Percentiles rank a stretch among this genome's conserved stretches.
Evolutionary conservation across 2,329 filamentous ascomycete genomes (phyloP).

Genomic region (Blastomyces silverae): DNA sequence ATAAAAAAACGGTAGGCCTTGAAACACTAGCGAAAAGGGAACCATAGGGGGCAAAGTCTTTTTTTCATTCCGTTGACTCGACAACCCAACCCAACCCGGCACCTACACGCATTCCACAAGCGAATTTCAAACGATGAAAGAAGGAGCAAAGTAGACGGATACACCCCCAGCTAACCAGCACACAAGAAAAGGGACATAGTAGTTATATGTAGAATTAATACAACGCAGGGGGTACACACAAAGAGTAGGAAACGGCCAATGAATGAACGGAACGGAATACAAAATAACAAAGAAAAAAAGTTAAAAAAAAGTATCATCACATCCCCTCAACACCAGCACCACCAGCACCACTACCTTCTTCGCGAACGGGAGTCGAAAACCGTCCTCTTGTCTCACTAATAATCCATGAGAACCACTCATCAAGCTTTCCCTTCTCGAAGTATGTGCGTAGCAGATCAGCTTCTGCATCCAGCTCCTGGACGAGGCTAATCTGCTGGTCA

Average conservation of each 20-base stretch:
- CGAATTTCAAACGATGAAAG: neutral
- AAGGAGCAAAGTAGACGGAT: neutral
- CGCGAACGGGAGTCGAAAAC: neutral
- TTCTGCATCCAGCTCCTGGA: slow-evolving; percentile 66
- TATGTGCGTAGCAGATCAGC: slow-evolving; percentile 58
- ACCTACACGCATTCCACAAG: neutral
- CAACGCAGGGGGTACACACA: neutral
- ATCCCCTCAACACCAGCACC: neutral
- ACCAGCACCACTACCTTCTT: neutral
- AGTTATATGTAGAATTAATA: neutral
- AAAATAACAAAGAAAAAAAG: neutral
- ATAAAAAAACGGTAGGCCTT: neutral
- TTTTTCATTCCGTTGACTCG: neutral
- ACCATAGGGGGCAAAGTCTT: neutral
- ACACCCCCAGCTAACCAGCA: neutral
- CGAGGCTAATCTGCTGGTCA: slow-evolving; percentile 58
- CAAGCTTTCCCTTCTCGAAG: slow-evolving; percentile 61
- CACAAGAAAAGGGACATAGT: neutral
- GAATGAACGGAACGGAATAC: neutral
- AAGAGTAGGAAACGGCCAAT: neutral
- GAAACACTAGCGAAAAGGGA: neutral
- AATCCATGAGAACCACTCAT: slow-evolving; percentile 56
- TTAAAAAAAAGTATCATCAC: neutral
- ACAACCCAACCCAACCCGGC: neutral
- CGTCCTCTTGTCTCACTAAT: slow-evolving; percentile 22